Conservation (phyloP, 2,329 filamentous ascomycete genomes). For the Penicillium sp. region DNA sequence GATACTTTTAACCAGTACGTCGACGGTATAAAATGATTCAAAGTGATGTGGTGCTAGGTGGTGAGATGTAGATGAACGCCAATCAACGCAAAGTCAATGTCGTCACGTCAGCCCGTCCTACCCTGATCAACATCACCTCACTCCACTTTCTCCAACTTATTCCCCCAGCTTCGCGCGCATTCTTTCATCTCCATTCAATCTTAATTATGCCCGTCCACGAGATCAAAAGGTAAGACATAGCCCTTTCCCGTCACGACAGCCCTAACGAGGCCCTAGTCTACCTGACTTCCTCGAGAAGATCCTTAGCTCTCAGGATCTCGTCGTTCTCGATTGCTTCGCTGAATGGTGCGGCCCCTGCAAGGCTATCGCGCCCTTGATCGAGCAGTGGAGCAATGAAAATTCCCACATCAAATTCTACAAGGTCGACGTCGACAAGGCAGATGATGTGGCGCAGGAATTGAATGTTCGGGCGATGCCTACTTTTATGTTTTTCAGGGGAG, state of each 20-base stretch:
- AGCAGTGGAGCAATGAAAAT: slow-evolving; percentile 7
- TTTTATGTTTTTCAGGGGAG: slow-evolving; percentile 11
- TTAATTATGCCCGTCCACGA: slow-evolving; percentile 11
- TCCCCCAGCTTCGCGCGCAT: not conserved
- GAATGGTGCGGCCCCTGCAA: slow-evolving; percentile 18
- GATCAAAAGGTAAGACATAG: slow-evolving; percentile 2
- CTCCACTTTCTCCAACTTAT: not conserved
- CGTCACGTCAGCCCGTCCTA: not conserved
- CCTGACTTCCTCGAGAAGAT: slow-evolving; percentile 11
- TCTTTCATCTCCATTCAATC: not conserved
- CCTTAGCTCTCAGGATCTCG: not conserved
- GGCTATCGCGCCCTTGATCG: slow-evolving; percentile 9
- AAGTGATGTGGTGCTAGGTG: too few species aligned
- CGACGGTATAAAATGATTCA: too few species aligned
- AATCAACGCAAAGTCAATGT: too few species aligned
- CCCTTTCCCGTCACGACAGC: not conserved
- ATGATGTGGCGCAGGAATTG: slow-evolving; percentile 15
- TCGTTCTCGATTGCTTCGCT: slow-evolving; percentile 17
- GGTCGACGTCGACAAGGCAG: slow-evolving; percentile 12
- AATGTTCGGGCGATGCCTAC: slow-evolving; percentile 16
- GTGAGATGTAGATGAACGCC: too few species aligned
- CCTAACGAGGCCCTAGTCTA: slow-evolving; percentile 1
- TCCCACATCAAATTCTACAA: slow-evolving; percentile 16
- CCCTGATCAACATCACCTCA: not conserved
- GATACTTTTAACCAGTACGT: too few species aligned